Percentiles rank a stretch among this genome's conserved stretches.
Conservation (phyloP, 495 filamentous ascomycete genomes). For the Talaromyces adpressus region DNA sequence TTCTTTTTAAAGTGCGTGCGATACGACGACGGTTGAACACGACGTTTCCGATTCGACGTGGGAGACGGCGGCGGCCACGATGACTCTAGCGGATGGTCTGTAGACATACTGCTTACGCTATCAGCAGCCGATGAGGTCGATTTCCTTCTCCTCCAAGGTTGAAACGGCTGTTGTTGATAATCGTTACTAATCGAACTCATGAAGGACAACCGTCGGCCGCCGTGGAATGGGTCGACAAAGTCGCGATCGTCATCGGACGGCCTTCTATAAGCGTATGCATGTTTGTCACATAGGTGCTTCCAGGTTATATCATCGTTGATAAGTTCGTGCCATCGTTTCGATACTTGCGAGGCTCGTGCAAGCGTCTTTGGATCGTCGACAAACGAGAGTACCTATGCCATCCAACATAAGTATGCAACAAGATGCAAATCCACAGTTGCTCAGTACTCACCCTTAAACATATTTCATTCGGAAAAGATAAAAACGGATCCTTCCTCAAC, state of each 20-base stretch:
- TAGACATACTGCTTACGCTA: slow-evolving; percentile 8
- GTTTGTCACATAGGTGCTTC: slow-evolving; percentile 93
- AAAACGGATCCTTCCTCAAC: slow-evolving; percentile 93
- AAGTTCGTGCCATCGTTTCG: slow-evolving; percentile 83
- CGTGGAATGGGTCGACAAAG: slow-evolving; percentile 29
- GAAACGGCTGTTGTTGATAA: background rate
- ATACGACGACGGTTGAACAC: slow-evolving; percentile 59
- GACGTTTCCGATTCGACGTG: slow-evolving; percentile 20
- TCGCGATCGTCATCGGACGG: slow-evolving; percentile 35
- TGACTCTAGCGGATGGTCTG: slow-evolving; percentile 7
- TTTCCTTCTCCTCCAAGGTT: slow-evolving; percentile 4
- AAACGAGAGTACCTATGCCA: slow-evolving; percentile 71
- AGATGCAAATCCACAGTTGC: background rate
- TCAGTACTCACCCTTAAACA: slow-evolving; percentile 65
- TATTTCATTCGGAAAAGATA: slow-evolving; percentile 80
- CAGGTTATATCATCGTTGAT: slow-evolving; percentile 95
- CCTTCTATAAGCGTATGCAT: slow-evolving; percentile 65
- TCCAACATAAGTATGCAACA: slow-evolving; percentile 7
- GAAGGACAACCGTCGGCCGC: background rate
- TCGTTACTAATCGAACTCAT: background rate
- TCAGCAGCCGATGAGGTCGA: slow-evolving; percentile 4
- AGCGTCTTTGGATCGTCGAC: slow-evolving; percentile 92
- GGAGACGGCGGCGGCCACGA: slow-evolving; percentile 22
- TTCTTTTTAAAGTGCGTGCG: slow-evolving; percentile 95
- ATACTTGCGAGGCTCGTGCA: slow-evolving; percentile 88